phyloP scores from a whole-genome alignment of 2,329 filamentous ascomycete species.

The Parascedosporium putredinis region DNA sequence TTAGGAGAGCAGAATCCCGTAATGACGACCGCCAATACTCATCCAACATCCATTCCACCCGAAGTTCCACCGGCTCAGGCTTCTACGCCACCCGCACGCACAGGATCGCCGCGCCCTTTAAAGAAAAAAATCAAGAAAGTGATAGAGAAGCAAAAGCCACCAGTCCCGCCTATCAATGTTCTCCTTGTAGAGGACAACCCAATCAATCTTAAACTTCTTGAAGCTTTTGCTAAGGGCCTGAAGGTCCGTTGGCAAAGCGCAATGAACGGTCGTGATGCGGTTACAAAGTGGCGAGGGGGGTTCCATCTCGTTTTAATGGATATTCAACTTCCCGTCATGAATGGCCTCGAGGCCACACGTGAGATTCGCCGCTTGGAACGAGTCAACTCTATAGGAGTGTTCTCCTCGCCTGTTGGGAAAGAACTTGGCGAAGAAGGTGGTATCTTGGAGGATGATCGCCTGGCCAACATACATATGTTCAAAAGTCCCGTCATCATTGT shows the following conservation, averaged over 20 bases:
- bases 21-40: neutral
- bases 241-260: slow-evolving; percentile 97
- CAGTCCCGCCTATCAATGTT: slow-evolving; percentile 90
- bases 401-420: slow-evolving; percentile 56
- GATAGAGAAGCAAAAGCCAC: slow-evolving; percentile 33
- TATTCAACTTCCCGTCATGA: slow-evolving; percentile 95
- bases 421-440: slow-evolving; percentile 36
- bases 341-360: slow-evolving; percentile 83
- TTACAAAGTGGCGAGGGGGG: slow-evolving; percentile 89
- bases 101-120: slow-evolving; percentile 9
- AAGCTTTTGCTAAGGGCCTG: slow-evolving; percentile 89
- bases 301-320: slow-evolving; percentile 98
- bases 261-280: slow-evolving; percentile 87
- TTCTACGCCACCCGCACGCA: slow-evolving; percentile 22
- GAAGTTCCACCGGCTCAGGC: slow-evolving; percentile 2
- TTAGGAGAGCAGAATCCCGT: neutral
- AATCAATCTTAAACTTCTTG: slow-evolving; percentile 87
- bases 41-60: neutral
- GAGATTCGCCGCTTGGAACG: slow-evolving; percentile 86
- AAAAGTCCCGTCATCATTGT: slow-evolving; percentile 98
- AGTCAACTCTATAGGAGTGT: slow-evolving; percentile 86
- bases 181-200: slow-evolving; percentile 98
- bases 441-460: slow-evolving; percentile 44
- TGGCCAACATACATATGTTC: slow-evolving; percentile 62
- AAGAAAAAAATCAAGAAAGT: slow-evolving; percentile 45